Conservation (phyloP, 345 rosid genomes). For the Aurinia saxatilis region DNA sequence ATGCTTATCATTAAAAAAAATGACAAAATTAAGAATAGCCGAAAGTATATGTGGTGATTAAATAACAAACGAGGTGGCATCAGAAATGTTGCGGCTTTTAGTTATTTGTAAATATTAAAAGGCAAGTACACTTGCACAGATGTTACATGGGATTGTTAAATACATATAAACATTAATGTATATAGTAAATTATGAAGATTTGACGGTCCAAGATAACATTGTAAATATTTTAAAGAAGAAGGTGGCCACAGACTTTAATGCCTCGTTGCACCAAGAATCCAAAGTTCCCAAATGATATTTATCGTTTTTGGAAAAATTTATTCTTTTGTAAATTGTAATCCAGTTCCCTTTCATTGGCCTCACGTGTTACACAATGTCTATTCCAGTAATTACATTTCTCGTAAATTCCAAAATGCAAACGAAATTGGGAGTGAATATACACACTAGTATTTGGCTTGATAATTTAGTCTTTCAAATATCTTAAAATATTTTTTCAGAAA, state of each 20-base stretch:
- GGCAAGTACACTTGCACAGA: constrained; percentile 18
- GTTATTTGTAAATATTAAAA: constrained; percentile 3
- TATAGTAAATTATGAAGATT: constrained; percentile 23
- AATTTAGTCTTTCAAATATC: constrained; percentile 12
- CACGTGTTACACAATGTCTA: constrained; percentile 31
- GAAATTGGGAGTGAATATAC: too few species aligned
- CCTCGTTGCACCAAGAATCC: constrained; percentile 40
- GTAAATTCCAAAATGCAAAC: constrained; percentile 1
- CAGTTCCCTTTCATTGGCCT: constrained; percentile 18
- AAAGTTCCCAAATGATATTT: constrained; percentile 31
- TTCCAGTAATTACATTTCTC: not conserved
- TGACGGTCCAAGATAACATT: constrained; percentile 27
- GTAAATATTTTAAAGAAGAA: constrained; percentile 19
- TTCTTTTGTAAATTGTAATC: not conserved
- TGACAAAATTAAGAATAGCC: constrained; percentile 16
- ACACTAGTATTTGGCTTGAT: constrained; percentile 13
- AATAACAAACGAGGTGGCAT: constrained; percentile 4
- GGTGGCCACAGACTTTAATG: constrained; percentile 29
- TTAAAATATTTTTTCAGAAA: not conserved
- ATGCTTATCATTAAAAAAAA: constrained; percentile 1
- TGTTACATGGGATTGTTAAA: constrained; percentile 22
- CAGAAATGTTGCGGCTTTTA: constrained; percentile 27
- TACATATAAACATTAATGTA: not conserved
- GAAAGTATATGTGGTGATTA: constrained; percentile 12
- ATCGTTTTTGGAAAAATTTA: not conserved